These are phyloP conservation scores for Tetrastigma voinierianum DNA, from an alignment of 164 flowering plant genomes.

Conservation along the genomic window DNA sequence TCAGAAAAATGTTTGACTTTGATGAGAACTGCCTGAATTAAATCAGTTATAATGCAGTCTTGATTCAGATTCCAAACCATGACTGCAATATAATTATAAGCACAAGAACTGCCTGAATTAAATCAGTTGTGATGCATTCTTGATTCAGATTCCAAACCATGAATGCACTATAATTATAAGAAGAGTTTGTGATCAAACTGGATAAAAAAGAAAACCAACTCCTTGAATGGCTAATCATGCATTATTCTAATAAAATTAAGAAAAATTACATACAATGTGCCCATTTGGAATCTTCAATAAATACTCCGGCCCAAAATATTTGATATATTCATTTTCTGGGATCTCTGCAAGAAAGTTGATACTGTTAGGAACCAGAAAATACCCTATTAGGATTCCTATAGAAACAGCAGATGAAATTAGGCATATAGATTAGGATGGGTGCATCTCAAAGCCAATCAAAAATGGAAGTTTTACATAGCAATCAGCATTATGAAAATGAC, in stretches of 20 bases:
- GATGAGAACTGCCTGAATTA: too few relatives aligned
- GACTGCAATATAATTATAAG: too few relatives aligned
- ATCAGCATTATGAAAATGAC: neutral
- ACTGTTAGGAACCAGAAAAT: neutral
- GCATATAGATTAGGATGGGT: too few relatives aligned
- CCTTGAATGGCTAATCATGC: neutral
- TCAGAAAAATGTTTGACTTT: neutral
- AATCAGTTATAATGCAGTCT: too few relatives aligned
- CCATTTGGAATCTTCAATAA: constrained; percentile 77
- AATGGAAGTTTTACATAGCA: neutral
- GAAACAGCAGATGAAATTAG: neutral
- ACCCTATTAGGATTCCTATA: neutral
- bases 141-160: too few relatives aligned
- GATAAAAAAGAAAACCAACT: neutral
- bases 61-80: too few relatives aligned
- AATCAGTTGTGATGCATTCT: too few relatives aligned
- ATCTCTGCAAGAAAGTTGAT: constrained; percentile 65
- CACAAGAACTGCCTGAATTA: too few relatives aligned
- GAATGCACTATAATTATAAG: neutral
- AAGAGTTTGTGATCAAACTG: neutral
- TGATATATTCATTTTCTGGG: constrained; percentile 86
- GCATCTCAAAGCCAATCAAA: neutral
- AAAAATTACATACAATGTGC: constrained; percentile 54
- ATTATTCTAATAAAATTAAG: neutral
- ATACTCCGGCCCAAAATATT: constrained; percentile 86